Percentiles rank a stretch among this genome's conserved stretches.
Conservation (phyloP, 2,329 filamentous ascomycete species). For the Colletotrichum sp. region DNA sequence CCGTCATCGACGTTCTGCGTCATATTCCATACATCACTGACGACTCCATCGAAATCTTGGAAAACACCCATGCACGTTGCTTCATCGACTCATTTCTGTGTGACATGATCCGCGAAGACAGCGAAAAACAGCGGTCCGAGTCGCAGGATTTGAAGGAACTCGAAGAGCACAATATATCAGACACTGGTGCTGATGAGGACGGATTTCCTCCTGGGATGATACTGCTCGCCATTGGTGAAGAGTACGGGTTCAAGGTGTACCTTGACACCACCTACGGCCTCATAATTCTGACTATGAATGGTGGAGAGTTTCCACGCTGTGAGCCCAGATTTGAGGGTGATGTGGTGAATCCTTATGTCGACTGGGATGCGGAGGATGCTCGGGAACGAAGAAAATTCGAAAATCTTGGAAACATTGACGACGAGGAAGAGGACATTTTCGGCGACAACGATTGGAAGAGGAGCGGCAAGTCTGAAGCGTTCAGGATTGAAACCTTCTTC, state of each 20-base stretch:
- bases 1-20: background rate
- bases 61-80: no score
- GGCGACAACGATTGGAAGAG: background rate
- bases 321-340: background rate
- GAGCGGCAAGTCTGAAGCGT: background rate
- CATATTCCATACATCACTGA: background rate
- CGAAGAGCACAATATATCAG: background rate
- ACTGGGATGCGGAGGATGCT: background rate
- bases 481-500: background rate
- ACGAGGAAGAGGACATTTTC: background rate
- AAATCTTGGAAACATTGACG: background rate
- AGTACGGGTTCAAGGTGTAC: background rate
- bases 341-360: background rate
- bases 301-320: background rate
- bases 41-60: background rate
- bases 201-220: background rate
- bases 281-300: background rate
- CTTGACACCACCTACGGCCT: background rate
- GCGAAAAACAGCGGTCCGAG: no score
- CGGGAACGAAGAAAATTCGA: fast-evolving
- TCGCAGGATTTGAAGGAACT: background rate
- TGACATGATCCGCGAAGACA: no score
- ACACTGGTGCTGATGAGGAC: background rate
- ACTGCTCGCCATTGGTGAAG: background rate
- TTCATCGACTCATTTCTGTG: no score